phyloP scores from a whole-genome alignment of 2,329 filamentous ascomycete species.

The Aspergillus uvarum region DNA sequence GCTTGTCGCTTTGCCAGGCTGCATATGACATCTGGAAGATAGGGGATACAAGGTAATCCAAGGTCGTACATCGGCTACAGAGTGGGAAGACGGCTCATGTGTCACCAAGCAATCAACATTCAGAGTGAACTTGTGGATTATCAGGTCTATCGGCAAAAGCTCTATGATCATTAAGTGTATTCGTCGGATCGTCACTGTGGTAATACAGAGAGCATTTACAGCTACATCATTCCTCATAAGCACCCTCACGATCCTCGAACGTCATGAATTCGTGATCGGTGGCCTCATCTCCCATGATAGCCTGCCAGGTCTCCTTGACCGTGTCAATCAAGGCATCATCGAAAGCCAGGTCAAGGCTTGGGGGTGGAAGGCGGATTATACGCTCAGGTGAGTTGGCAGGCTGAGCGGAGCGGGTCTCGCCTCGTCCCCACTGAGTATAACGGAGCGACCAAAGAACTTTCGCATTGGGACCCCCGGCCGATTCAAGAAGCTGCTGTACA shows the following conservation, averaged over 20 bases:
- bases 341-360: constrained; percentile 68
- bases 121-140: not conserved
- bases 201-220: not conserved
- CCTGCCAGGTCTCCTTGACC: constrained; percentile 70
- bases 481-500: constrained; percentile 44
- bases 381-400: constrained; percentile 36
- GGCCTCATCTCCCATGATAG: constrained; percentile 55
- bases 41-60: not conserved
- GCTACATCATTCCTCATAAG: constrained; percentile 46
- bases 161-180: not conserved
- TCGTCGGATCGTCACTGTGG: not conserved
- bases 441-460: constrained; percentile 53
- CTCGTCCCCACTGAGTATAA: constrained; percentile 50
- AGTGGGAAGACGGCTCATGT: not conserved
- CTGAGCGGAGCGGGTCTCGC: constrained; percentile 15
- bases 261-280: constrained; percentile 65
- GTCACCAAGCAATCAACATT: not conserved
- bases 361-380: constrained; percentile 58
- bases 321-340: constrained; percentile 67
- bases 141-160: not conserved
- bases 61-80: not conserved
- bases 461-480: constrained; percentile 31
- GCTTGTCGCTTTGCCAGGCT: not conserved
- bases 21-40: not conserved
- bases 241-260: constrained; percentile 72